Base-by-base conservation (phyloP, 371 early-diverging fungal genomes). In the Lichtheimia ornata region DNA sequence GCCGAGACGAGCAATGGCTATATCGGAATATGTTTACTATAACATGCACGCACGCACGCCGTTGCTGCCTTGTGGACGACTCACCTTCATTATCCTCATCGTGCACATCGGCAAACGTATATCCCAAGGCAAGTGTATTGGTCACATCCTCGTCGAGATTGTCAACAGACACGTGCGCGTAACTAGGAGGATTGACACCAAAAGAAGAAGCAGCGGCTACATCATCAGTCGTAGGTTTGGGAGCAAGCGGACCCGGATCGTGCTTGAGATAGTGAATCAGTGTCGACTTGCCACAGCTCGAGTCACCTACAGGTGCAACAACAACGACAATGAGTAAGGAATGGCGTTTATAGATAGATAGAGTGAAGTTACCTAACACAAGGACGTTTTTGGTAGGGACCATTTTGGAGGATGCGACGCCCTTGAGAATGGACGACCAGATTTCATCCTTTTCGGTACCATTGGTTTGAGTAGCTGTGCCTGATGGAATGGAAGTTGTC, bases 1-100 rank as follows among this genome's bases (percentile, higher is more conserved):
- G 9, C 94, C 93, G 20, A 95, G 73, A 7, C 95, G 83, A n/a
- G 94, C 93, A 59, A 94, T 78, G 9, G 87, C 87, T 57, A 30
- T 12, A n/a, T 53, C 25, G 24, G 13, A 35, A 56, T 20, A 18
- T 28, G 22, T 24, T 45, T 25, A 51, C 15, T 20, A 51, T 4
- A 4, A 18, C 18, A 18, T 50, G 35, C 9, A 20, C 15, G 1
- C n/a, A 35, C 24, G 6, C 5, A 42, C 12, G 28, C 49, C 24
- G 9, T 11, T 50, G 7, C 35, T 35, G 35, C 11, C 0, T 9
- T 30, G 7, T 4, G 7, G 3, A 13, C 43, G 1, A 18, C 42
- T 17, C 79, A 85, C 90, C 89, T 81, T 86, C 88, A 61, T 86
- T 88, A 65, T 94, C 95, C 66, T 91, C 90, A 64, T 95, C 96